Conservation (phyloP, 1,139 yeast species). For the Sugiyamaella castrensis region DNA sequence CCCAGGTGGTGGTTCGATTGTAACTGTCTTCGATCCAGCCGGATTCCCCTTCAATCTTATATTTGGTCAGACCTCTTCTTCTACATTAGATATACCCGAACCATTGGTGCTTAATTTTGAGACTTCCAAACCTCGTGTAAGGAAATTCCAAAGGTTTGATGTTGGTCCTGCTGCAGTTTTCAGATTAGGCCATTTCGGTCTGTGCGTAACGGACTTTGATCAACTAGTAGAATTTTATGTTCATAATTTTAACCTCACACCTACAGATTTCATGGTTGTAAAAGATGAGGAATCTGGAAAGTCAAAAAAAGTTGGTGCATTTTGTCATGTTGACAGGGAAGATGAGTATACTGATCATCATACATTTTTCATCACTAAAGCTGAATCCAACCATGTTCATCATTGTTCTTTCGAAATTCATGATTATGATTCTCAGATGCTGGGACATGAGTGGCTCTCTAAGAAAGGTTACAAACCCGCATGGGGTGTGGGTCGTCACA, state of each 20-base stretch:
- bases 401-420: constrained; percentile 12
- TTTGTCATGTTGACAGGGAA: constrained; percentile 9
- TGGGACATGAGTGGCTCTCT: constrained; percentile 11
- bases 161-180: constrained; percentile 8
- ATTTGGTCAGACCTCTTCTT: not conserved
- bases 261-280: constrained; percentile 9
- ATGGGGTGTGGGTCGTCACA: constrained; percentile 12
- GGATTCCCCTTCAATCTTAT: constrained; percentile 10
- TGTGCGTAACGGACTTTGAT: constrained; percentile 3
- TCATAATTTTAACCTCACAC: constrained; percentile 3
- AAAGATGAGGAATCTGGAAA: constrained; percentile 1
- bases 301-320: constrained; percentile 3
- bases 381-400: constrained; percentile 8
- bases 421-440: constrained; percentile 9
- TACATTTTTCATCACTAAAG: constrained; percentile 8
- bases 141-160: constrained; percentile 8
- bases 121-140: constrained; percentile 5
- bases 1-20: constrained; percentile 9
- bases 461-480: constrained; percentile 5
- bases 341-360: constrained; percentile 4
- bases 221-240: not conserved
- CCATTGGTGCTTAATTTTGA: constrained; percentile 1
- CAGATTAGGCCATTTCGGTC: constrained; percentile 10
- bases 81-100: not conserved
- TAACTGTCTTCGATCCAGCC: constrained; percentile 3